Conservation (phyloP, 148 eudicot species). For the Rhododendron kiyosumense region DNA sequence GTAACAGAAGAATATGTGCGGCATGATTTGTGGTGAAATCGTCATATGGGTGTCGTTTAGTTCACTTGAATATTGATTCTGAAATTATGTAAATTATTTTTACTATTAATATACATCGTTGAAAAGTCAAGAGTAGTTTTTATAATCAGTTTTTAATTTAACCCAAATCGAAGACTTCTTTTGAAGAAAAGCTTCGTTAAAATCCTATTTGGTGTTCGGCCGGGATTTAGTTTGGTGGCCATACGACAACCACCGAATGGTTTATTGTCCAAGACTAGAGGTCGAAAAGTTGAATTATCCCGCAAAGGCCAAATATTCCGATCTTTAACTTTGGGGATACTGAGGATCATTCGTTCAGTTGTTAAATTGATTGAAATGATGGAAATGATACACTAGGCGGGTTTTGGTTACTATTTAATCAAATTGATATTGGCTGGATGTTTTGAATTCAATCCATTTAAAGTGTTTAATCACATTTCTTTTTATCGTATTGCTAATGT, state of each 20-base stretch:
- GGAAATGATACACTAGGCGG: too few species aligned
- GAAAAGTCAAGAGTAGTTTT: background rate
- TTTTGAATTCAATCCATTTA: too few species aligned
- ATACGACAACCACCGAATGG: background rate
- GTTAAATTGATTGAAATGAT: too few species aligned
- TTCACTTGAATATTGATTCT: conserved; percentile 18
- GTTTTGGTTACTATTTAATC: too few species aligned
- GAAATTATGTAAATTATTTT: background rate
- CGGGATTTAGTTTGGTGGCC: background rate
- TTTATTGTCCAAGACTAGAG: background rate
- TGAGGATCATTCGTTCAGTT: too few species aligned
- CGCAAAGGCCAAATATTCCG: background rate
- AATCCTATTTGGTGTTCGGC: background rate
- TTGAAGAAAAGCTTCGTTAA: background rate
- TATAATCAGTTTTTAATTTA: background rate
- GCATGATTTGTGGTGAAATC: background rate
- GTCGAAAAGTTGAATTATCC: background rate
- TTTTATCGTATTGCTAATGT: too few species aligned
- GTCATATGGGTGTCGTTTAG: background rate
- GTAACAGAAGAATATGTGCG: background rate
- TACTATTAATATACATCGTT: background rate
- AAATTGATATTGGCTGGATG: too few species aligned
- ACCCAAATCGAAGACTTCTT: background rate
- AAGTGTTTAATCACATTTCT: too few species aligned
- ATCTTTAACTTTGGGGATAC: too few species aligned